A percentile compares a stretch with the other conserved stretches of the same genome.
Conservation (phyloP, 2,329 filamentous ascomycete genomes). For the Penicillium sp. region DNA sequence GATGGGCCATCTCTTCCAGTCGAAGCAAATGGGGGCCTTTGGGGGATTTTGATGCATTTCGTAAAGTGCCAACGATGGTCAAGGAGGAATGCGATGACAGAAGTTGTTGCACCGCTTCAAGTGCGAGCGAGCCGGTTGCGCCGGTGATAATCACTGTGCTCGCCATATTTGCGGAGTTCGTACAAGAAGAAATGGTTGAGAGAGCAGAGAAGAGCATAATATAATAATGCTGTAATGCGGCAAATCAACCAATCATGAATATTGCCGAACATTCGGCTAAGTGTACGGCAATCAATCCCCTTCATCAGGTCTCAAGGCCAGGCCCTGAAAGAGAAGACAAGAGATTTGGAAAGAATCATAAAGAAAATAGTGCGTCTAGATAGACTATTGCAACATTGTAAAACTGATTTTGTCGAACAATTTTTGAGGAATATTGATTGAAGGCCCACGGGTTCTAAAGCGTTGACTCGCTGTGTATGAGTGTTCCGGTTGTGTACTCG, state of each 20-base stretch:
- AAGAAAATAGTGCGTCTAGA: no score
- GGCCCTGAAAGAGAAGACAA: no score
- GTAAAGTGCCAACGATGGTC: constrained; percentile 3
- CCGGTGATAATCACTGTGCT: constrained; percentile 8
- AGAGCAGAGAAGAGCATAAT: background rate
- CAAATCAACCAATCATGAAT: background rate
- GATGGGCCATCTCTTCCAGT: background rate
- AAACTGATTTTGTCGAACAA: no score
- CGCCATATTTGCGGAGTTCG: background rate
- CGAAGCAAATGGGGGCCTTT: background rate
- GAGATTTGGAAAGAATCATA: no score
- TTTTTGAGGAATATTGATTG: no score
- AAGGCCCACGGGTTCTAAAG: background rate
- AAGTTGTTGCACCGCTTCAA: constrained; percentile 7
- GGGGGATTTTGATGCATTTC: background rate
- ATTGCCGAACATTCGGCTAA: background rate
- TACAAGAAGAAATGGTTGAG: background rate
- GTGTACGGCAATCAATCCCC: background rate
- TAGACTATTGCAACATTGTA: no score
- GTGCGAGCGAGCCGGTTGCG: constrained; percentile 5
- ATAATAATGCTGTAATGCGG: background rate
- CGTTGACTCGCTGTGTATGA: background rate
- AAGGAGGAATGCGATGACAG: background rate
- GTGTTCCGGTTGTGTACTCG: background rate
- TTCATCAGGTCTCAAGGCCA: no score